Conservation (phyloP, 306 rosid genomes). For the Cucurbita argyrosperma region DNA sequence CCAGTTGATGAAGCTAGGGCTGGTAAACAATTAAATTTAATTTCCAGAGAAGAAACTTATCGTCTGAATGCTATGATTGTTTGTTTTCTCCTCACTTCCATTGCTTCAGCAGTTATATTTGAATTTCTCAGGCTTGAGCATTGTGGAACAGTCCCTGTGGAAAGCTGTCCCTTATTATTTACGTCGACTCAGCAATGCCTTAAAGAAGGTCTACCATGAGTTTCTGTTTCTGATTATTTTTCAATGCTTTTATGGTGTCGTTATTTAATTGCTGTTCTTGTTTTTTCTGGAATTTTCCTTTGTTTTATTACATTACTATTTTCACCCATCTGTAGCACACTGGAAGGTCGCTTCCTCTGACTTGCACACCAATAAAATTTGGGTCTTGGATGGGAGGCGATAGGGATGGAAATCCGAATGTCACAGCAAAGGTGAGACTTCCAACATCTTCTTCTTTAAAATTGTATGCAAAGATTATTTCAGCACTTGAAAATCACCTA, state of each 20-base stretch:
- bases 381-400: conserved; percentile 99
- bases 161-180: conserved; percentile 92
- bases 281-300: background rate
- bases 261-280: background rate
- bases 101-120: conserved; percentile 1
- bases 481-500: background rate
- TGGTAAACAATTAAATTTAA: conserved; percentile 28
- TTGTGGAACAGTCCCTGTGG: conserved; percentile 97
- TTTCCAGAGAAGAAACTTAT: conserved; percentile 9
- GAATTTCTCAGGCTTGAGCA: conserved; percentile 51
- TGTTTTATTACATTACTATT: background rate
- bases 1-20: conserved; percentile 97
- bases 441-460: background rate
- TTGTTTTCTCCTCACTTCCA: background rate
- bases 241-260: background rate
- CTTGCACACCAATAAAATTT: conserved; percentile 82
- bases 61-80: background rate
- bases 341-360: conserved; percentile 82
- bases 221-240: conserved; percentile 13
- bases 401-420: conserved; percentile 95
- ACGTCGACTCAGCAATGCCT: conserved; percentile 84
- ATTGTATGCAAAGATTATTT: background rate
- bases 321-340: conserved; percentile 48
- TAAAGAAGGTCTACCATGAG: conserved; percentile 56
- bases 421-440: conserved; percentile 67